Conservation (phyloP, 2,329 filamentous ascomycete species). For the Pseudogymnoascus sp. region DNA sequence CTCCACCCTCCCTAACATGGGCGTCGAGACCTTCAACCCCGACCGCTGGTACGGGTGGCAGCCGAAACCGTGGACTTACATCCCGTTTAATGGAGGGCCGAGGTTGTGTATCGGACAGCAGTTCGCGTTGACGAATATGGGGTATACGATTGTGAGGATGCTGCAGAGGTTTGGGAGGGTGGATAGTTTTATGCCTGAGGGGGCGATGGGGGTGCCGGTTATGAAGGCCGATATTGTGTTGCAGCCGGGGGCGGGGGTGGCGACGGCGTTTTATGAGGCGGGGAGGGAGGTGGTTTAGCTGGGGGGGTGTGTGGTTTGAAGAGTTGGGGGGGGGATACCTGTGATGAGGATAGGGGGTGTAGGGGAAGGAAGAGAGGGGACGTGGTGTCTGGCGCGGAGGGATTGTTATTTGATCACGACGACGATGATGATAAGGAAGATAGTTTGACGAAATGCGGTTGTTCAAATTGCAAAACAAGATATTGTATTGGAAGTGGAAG, state of each 20-base stretch:
- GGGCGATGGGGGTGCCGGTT: constrained; percentile 44
- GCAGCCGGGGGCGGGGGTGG: constrained; percentile 49
- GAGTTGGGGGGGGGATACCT: too few relatives aligned
- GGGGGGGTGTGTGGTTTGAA: too few relatives aligned
- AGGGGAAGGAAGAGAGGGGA: neutral
- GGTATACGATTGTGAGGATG: constrained; percentile 61
- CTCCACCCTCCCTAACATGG: constrained; percentile 36
- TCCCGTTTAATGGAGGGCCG: constrained; percentile 68
- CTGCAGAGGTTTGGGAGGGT: constrained; percentile 63
- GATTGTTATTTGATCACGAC: neutral
- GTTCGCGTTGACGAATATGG: constrained; percentile 70
- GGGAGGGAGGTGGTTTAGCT: constrained; percentile 16
- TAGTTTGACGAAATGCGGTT: neutral
- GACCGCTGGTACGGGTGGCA: constrained; percentile 59
- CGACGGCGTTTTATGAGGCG: constrained; percentile 46
- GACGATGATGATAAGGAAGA: neutral
- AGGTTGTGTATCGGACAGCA: constrained; percentile 72
- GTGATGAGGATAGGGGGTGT: too few relatives aligned
- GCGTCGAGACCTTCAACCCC: constrained; percentile 48
- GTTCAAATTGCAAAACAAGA: neutral
- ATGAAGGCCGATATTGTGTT: constrained; percentile 53
- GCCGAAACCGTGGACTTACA: constrained; percentile 60
- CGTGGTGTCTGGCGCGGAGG: neutral
- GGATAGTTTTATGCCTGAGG: constrained; percentile 45
- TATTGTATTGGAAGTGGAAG: neutral